Evolutionary conservation across 306 rosid species (phyloP).

Genomic region (Chamaecrista fasciculata): DNA sequence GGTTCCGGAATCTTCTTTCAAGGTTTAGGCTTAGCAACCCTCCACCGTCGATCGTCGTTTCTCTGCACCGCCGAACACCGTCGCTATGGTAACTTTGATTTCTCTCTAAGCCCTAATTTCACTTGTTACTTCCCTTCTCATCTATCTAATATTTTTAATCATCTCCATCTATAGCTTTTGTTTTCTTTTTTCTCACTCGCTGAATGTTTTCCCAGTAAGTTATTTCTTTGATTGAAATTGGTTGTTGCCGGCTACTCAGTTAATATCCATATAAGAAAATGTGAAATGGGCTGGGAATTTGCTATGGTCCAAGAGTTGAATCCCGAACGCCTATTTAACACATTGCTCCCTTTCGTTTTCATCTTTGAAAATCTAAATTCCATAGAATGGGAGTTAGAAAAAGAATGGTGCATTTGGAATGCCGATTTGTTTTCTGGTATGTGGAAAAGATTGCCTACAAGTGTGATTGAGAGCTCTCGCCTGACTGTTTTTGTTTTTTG

Average conservation of each 20-base stretch:
- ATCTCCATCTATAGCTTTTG: neutral
- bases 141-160: neutral
- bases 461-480: neutral
- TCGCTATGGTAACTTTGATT: conserved; percentile 29
- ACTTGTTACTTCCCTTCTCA: neutral
- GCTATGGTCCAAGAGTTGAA: conserved; percentile 7
- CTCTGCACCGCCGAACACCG: conserved; percentile 5
- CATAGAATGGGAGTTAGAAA: neutral
- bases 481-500: conserved; percentile 13
- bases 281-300: neutral
- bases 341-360: neutral
- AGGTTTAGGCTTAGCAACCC: neutral
- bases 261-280: neutral
- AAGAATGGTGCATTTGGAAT: neutral
- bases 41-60: neutral
- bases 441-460: neutral
- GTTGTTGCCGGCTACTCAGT: neutral
- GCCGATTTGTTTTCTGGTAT: neutral
- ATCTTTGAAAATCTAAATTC: neutral
- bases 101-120: conserved; percentile 3
- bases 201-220: too few relatives aligned
- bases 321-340: neutral
- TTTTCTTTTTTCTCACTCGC: neutral
- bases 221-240: neutral
- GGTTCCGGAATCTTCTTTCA: conserved; percentile 27